Evolutionary conservation across 2,329 filamentous ascomycete genomes (phyloP), one percentile per base, ranked within the genome.

Genomic region (Talaromyces sp.): DNA sequence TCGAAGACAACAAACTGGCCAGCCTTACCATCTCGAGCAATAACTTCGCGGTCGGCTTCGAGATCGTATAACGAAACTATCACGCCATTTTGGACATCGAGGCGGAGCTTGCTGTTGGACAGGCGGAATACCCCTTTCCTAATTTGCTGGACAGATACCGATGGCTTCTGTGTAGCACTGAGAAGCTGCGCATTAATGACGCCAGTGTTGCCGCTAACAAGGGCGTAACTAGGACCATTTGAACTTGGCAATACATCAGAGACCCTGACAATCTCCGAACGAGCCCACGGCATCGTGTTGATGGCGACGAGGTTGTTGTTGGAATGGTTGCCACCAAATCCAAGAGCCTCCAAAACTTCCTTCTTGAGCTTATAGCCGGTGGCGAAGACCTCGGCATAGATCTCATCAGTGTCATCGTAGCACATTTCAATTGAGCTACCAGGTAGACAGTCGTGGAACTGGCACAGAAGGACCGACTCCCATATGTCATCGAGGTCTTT

Each of bases 391-490:
- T 91, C 82, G 2, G 85, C 89, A 72, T 99, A 99, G 6, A 96
- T 83, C 83, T 92, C 85, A 72, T 96, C 90, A 3, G 93, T 96
- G 73, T 99, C 95, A 73, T 96, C 91, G 70, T 98, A 98, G 75
- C 92, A 96, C 92, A 98, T 97, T 75, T 96, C 93, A 68, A 99
- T 98, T 36, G 87, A 91, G 72, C 92, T 97, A 61, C 95, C 95
- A 0, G 95, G 95, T 57, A 99, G 82, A 73, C 95, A 98, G 73
- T 99, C 95, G 67, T 99, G 95, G 82, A 99, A 99, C 71, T 99
- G 95, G 67, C 94, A 98, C 30, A 98, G 85, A 28, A 98, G 82
- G 3, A 94, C 89, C 60, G 85, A 84, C 79, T 98, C 94, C 95
- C 95, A 99, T 87, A 99, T 96, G 61, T 89, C 84, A 72, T 99